Evolutionary conservation across 1,284 basidiomycete genomes (phyloP), one percentile per base, ranked within the genome.

Genomic region (Naganishia sp.): DNA sequence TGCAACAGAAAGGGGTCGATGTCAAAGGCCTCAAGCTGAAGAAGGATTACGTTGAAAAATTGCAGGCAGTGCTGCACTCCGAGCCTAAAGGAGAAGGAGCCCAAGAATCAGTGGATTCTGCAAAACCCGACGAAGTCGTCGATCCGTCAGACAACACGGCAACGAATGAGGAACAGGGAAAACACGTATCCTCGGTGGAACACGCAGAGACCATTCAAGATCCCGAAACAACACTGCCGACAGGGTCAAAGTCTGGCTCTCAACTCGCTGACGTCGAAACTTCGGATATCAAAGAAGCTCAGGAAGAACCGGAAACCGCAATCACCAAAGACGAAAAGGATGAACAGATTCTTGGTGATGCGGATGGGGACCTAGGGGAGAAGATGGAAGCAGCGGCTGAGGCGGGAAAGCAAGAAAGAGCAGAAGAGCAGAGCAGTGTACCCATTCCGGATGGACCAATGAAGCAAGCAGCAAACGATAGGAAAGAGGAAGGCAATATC

Each of bases 401-500:
- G n/a, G 69, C 67, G 2, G 68, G 55, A 52, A 63, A 55, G 57
- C 10, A 32, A 51, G 63, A 57, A 63, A 67, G 57, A 65, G 53
- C 42, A 15, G 60, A 46, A 32, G 58, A 52, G 42, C 42, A 63
- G 42, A 56, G 41, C 17, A 39, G 32, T 13, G 45, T 35, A 35
- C 21, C 64, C 15, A 23, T 42, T 13, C 61, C 9, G 23, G 41
- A 32, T 17, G 13, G 51, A 23, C 17, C 47, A 13, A 23, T 66
- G 21, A 50, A 62, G 31, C 31, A 43, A 60, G 41, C 69, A 72
- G 49, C 70, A 70, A 67, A 64, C 3, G 54, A 73, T 2, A 69
- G 69, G 0, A 69, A 69, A 41, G 71, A 73, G 57, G 73, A 72
- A 66, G 69, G 46, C 39, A 69, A 69, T 47, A 71, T 70, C 13